Conservation (phyloP, 441 rosid species). For the Iberis amara region DNA sequence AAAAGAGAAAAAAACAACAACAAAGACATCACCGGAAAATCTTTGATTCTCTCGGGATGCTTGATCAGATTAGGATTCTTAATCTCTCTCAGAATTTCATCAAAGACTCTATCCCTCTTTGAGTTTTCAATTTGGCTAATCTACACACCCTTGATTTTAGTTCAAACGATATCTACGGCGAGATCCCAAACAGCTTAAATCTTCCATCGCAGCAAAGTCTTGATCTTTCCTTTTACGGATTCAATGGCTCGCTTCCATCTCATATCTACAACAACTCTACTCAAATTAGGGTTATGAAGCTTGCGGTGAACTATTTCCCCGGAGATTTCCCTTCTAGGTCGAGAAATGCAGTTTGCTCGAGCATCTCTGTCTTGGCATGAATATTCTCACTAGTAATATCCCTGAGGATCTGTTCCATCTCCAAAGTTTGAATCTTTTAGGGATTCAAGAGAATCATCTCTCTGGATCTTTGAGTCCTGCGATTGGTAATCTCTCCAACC, state of each 20-base stretch:
- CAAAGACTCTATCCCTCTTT: conserved; percentile 37
- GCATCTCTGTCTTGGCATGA: conserved; percentile 51
- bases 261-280: conserved; percentile 49
- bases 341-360: conserved; percentile 48
- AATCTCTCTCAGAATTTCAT: conserved; percentile 48
- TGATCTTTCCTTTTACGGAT: conserved; percentile 41
- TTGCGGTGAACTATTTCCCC: conserved; percentile 51
- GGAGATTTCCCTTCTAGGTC: conserved; percentile 40
- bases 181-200: conserved; percentile 36
- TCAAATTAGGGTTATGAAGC: conserved; percentile 28
- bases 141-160: conserved; percentile 54
- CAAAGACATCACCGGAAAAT: too few species aligned
- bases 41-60: conserved; percentile 33
- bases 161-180: conserved; percentile 43
- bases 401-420: conserved; percentile 49
- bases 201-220: conserved; percentile 42
- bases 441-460: conserved; percentile 50
- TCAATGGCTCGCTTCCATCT: conserved; percentile 46
- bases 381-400: conserved; percentile 49
- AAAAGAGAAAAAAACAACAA: too few species aligned
- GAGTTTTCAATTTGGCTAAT: conserved; percentile 39
- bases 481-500: conserved; percentile 40
- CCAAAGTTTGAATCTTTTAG: conserved; percentile 36
- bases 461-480: conserved; percentile 43
- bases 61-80: conserved; percentile 33